Conservation (phyloP, 805 yeast genomes). For the Candida insectorum region DNA sequence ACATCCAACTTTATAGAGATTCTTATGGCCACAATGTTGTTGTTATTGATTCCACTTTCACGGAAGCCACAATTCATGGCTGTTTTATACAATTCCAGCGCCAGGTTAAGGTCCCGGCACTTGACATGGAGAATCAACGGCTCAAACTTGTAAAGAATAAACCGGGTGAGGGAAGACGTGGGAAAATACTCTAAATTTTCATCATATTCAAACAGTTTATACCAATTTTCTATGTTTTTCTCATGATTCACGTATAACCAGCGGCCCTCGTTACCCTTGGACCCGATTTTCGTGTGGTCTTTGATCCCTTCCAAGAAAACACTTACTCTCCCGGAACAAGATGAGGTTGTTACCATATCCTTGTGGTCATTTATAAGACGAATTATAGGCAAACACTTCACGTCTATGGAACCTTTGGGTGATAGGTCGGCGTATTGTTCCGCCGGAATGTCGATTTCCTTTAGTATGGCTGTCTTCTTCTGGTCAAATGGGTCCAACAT, state of each 20-base stretch:
- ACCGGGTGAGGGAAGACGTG: slow-evolving; percentile 36
- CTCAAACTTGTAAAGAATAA: slow-evolving; percentile 73
- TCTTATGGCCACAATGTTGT: slow-evolving; percentile 74
- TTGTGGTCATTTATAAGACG: slow-evolving; percentile 57
- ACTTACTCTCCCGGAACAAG: slow-evolving; percentile 85
- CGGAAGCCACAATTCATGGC: slow-evolving; percentile 87
- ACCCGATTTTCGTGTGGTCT: slow-evolving; percentile 51
- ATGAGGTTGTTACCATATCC: slow-evolving; percentile 80
- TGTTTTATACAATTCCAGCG: slow-evolving; percentile 57
- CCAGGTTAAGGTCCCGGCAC: slow-evolving; percentile 59
- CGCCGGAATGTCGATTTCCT: slow-evolving; percentile 47
- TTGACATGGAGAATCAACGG: slow-evolving; percentile 83
- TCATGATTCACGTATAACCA: slow-evolving; percentile 84
- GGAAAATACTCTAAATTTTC: slow-evolving; percentile 9
- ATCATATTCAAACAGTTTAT: slow-evolving; percentile 26
- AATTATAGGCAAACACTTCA: slow-evolving; percentile 68
- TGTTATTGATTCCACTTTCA: slow-evolving; percentile 82
- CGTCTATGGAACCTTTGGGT: slow-evolving; percentile 87
- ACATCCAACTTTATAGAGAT: slow-evolving; percentile 70
- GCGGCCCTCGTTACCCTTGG: slow-evolving; percentile 80
- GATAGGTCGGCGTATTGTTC: slow-evolving; percentile 58
- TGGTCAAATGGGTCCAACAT: slow-evolving; percentile 61
- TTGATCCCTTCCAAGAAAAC: slow-evolving; percentile 78
- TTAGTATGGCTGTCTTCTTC: slow-evolving; percentile 53
- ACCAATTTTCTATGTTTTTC: slow-evolving; percentile 49